phyloP scores from a whole-genome alignment of 345 rosid genomes.

The Aquilaria malaccensis region DNA sequence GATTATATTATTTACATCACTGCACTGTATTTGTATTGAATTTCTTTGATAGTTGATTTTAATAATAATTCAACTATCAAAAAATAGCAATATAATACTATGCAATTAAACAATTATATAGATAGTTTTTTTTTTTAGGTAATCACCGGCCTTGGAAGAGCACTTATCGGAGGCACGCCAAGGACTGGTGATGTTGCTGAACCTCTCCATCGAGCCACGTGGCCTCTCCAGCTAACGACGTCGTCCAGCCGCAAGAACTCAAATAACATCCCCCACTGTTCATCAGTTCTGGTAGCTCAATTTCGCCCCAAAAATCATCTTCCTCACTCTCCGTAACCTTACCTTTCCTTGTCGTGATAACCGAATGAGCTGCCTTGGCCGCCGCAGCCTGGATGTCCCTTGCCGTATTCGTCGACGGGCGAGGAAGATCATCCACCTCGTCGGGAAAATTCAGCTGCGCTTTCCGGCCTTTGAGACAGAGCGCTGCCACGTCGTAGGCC shows the following conservation, averaged over 20 bases:
- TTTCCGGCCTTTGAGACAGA: slow-evolving; percentile 60
- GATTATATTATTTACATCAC: too few relatives aligned
- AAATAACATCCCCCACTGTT: slow-evolving; percentile 22
- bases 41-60: too few relatives aligned
- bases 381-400: slow-evolving; percentile 80
- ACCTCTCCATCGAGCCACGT: slow-evolving; percentile 40
- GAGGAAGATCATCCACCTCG: slow-evolving; percentile 51
- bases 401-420: slow-evolving; percentile 47
- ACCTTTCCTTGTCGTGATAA: slow-evolving; percentile 19
- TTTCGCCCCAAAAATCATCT: slow-evolving; percentile 54
- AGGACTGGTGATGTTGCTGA: slow-evolving; percentile 26
- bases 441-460: slow-evolving; percentile 84
- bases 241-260: slow-evolving; percentile 33
- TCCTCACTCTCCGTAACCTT: slow-evolving; percentile 15
- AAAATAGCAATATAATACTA: too few relatives aligned
- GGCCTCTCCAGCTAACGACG: slow-evolving; percentile 21
- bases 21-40: too few relatives aligned
- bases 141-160: neutral
- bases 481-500: slow-evolving; percentile 80
- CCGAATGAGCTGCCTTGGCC: slow-evolving; percentile 52
- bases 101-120: too few relatives aligned
- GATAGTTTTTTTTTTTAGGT: neutral
- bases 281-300: slow-evolving; percentile 65
- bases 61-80: too few relatives aligned
- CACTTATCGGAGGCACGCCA: slow-evolving; percentile 38